Base-by-base conservation (phyloP, 768 basidiomycete genomes). In the Cyclocybe aegerita region DNA sequence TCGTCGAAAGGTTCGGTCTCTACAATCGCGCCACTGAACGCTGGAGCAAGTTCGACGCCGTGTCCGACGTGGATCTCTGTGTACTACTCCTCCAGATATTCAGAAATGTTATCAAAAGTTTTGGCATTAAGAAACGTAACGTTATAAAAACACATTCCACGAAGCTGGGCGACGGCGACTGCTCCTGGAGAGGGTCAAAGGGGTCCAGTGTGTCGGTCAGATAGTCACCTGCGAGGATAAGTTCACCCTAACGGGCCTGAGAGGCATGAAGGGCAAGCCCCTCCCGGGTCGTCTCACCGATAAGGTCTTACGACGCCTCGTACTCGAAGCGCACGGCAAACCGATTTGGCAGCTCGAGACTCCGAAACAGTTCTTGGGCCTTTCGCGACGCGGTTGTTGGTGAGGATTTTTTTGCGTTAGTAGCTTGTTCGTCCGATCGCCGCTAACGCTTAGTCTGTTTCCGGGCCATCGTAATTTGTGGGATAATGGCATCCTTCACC, bases 401-500 rank as follows among this genome's bases (percentile, higher is more conserved):
- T 60, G 30, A 37, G 56, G 50, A 12, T 12, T 31, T 7, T 32
- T 34, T 12, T 33, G 1, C n/a, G n/a, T n/a, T n/a, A n/a, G 15
- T 46, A 17, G 14, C 7, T 14, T 14, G 4, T 49, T 29, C 23
- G 23, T 23, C 23, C 23, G 23, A 4, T 14, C 4, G 23, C 4
- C 23, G 23, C 23, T 31, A 16, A 32, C 33, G 7, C 46, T 43
- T 33, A 29, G 10, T 23, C 31, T 7, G 15, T 29, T 4, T 44
- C 14, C 17, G 61, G 62, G 59, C 2, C 61, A 62, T 43, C 46
- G 46, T 7, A 53, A 49, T 34, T 52, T 56, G 14, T 57, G 46
- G 46, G 37, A 30, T 16, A 35, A 49, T 11, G 51, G 46, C 1
- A 60, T 67, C 30, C 55, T 67, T 9, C 63, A 67, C 36, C 60